Base-by-base conservation (phyloP, 2,329 filamentous ascomycete genomes). In the Ceratocystis cacaofunesta region DNA sequence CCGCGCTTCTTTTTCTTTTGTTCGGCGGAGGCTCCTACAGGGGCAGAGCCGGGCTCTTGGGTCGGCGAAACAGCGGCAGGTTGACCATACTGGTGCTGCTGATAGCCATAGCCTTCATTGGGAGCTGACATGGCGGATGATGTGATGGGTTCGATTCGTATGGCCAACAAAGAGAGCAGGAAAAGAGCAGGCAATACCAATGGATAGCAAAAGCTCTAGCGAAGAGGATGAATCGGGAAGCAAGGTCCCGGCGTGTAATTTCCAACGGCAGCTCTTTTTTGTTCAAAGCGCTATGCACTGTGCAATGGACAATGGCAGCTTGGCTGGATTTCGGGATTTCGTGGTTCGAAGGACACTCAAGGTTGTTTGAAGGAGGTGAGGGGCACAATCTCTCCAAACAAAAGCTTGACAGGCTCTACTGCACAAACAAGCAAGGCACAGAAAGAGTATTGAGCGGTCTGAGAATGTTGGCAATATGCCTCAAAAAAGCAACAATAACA, bases 1-100 rank as follows among this genome's bases (percentile, higher is more conserved):
- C 89, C 87, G 79, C 91, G 84, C 83, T 95, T 96, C 84, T 96
- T 96, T 79, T 91, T 91, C 75, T 83, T 86, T 60, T 78, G 78
- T 55, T 79, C 79, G 36, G 76, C 72, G 55, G 46, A 36, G n/a
- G 50, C 44, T n/a, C 60, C 55, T 57, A 41, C 62, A 41, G 65
- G 65, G 17, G 17, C 66, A 70, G 57, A 71, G 71, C 46, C 71
- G 69, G 10, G 72, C 69, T 62, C 44, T 10, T 50, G 48, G 71
- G 72, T 3, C 73, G 74, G 8, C 22, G 58, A 62, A 41, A 36
- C 58, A 19, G 17, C 63, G 66, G 76, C 75, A 62, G 76, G 72
- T 68, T 79, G 75, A 68, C 72, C 74, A 68, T 77, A 76, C 68
- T 76, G 76, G 68, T 75, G 73, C 64, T 78, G 77, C 69, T 78